A percentile compares a stretch with the other conserved stretches of the same genome.
phyloP scores from a whole-genome alignment of 257 asterid genomes.

The Rhazya stricta region DNA sequence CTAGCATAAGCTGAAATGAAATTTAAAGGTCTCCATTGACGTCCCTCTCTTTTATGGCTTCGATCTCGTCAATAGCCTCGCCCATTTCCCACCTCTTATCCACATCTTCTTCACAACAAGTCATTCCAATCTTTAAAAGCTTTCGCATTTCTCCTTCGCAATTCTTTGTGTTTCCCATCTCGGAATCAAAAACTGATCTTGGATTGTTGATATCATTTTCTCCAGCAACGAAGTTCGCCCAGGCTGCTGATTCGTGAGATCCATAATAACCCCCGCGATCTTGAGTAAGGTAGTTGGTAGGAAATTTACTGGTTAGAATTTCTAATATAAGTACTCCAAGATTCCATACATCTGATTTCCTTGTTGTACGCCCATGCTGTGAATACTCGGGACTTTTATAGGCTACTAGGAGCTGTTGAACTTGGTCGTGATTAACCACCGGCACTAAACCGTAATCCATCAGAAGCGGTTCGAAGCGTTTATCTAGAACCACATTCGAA shows the following conservation, averaged over 20 bases:
- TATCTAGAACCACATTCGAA: constrained; percentile 65
- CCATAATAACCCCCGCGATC: constrained; percentile 33
- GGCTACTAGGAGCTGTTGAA: constrained; percentile 55
- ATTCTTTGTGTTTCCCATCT: constrained; percentile 35
- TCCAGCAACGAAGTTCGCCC: constrained; percentile 44
- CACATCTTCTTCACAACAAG: constrained; percentile 56
- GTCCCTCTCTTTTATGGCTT: constrained; percentile 36
- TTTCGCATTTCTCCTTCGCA: constrained; percentile 48
- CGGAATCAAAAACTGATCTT: constrained; percentile 43
- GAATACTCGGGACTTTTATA: constrained; percentile 79
- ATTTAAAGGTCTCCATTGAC: too few relatives aligned
- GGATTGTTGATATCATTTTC: constrained; percentile 5
- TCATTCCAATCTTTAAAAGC: constrained; percentile 55
- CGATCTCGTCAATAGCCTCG: constrained; percentile 49
- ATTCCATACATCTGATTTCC: constrained; percentile 87
- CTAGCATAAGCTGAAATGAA: background rate
- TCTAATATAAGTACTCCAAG: constrained; percentile 74
- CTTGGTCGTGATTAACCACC: constrained; percentile 59
- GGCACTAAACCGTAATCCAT: constrained; percentile 85
- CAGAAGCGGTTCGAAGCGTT: constrained; percentile 46
- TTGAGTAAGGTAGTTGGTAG: constrained; percentile 50
- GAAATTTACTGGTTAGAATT: constrained; percentile 61
- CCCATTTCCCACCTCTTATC: constrained; percentile 67
- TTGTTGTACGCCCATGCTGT: constrained; percentile 32
- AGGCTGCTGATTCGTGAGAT: constrained; percentile 29